phyloP scores from a whole-genome alignment of 139 green algal genomes.

The Micractinium sp. region DNA sequence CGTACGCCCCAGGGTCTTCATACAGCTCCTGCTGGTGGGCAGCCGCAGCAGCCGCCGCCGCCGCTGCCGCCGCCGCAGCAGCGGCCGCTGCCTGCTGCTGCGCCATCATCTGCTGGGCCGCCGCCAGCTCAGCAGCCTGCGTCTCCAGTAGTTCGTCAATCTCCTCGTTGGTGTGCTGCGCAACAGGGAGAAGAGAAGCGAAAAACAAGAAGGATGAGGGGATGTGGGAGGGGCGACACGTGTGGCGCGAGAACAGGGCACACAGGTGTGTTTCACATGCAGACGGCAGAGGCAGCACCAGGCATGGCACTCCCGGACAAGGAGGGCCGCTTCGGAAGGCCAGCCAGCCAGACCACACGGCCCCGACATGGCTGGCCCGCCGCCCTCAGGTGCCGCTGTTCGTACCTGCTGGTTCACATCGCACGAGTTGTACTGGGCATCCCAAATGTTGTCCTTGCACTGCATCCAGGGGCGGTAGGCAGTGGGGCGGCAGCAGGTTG shows the following conservation, averaged over 20 bases:
- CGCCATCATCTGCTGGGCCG: slow-evolving; percentile 22
- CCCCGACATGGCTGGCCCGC: not conserved
- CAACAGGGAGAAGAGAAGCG: not conserved
- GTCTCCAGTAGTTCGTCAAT: slow-evolving; percentile 26
- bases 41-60: slow-evolving; percentile 10
- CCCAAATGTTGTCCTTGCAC: slow-evolving; percentile 82
- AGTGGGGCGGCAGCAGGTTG: not conserved
- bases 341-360: not conserved
- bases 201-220: not conserved
- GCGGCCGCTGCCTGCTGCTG: slow-evolving; percentile 15
- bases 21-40: slow-evolving; percentile 16
- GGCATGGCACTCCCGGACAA: not conserved
- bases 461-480: slow-evolving; percentile 45
- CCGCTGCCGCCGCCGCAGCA: not conserved
- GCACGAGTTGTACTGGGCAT: slow-evolving; percentile 64
- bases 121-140: slow-evolving; percentile 22
- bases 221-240: not conserved
- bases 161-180: slow-evolving; percentile 33
- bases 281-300: not conserved
- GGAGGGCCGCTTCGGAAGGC: too few relatives aligned
- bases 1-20: slow-evolving; percentile 34
- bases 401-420: slow-evolving; percentile 63
- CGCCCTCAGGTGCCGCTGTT: not conserved
- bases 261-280: not conserved
- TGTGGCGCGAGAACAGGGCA: not conserved